Conservation (phyloP, 768 basidiomycete genomes). For the Guyanaporus albipodus region DNA sequence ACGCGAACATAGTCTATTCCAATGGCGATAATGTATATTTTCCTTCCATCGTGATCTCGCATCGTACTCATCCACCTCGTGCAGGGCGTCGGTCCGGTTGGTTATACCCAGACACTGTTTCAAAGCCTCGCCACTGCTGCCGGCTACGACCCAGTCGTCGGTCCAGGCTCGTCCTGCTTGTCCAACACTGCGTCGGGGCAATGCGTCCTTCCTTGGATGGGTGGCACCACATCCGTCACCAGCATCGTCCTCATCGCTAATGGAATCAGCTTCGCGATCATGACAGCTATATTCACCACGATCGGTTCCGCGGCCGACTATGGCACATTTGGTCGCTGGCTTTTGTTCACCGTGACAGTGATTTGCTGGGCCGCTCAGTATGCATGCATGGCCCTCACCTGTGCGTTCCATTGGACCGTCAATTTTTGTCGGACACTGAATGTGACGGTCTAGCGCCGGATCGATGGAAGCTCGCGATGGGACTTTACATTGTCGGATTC, state of each 20-base stretch:
- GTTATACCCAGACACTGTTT: conserved; percentile 71
- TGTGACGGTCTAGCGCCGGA: conserved; percentile 44
- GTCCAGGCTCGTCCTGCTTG: conserved; percentile 66
- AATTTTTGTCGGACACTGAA: background rate
- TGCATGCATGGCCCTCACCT: conserved; percentile 66
- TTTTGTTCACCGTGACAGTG: conserved; percentile 64
- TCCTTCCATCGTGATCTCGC: background rate
- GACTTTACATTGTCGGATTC: conserved; percentile 73
- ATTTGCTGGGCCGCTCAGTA: conserved; percentile 82
- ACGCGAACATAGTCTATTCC: conserved; percentile 56
- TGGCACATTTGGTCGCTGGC: conserved; percentile 65
- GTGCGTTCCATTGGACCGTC: conserved; percentile 37
- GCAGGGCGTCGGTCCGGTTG: conserved; percentile 65
- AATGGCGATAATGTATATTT: conserved; percentile 71
- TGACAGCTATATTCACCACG: conserved; percentile 80
- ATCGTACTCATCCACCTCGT: background rate
- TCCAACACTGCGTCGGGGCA: conserved; percentile 54
- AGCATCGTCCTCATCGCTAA: conserved; percentile 76
- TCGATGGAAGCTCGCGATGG: conserved; percentile 76
- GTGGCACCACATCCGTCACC: conserved; percentile 69
- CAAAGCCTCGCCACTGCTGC: conserved; percentile 67
- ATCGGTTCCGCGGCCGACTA: conserved; percentile 46
- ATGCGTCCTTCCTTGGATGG: conserved; percentile 75
- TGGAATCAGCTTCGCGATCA: conserved; percentile 72
- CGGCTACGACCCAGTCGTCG: conserved; percentile 68